Evolutionary conservation across 2,329 filamentous ascomycete genomes (phyloP), one percentile per base, ranked within the genome.

Genomic region (Exophiala mesophila): DNA sequence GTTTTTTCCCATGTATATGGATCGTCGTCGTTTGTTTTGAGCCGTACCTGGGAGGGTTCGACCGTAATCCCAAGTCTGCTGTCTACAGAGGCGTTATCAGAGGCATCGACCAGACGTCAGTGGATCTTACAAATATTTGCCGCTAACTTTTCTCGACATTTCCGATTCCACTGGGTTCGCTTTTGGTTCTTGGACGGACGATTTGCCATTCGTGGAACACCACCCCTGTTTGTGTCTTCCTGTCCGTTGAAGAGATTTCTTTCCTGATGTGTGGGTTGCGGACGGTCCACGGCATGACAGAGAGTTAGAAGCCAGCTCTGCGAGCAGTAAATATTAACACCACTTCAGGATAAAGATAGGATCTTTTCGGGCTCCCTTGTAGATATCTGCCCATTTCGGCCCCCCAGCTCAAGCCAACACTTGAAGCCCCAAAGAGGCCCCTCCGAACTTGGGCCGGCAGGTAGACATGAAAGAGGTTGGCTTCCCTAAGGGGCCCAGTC

Each of bases 301-400:
- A 40, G 13, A 32, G 33, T 32, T 40, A 20, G 37, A 40, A 32
- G 37, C 37, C 13, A 40, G 28, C 18, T 40, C 26, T 20, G 28
- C 37, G 37, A 40, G 18, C 28, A 31, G 40, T 36, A 43, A 40
- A 40, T 40, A 40, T 40, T 40, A 40, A 41, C 21, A 41, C 39
- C 13, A 41, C 39, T 41, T 36, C 15, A 35, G 39, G 39, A 41
- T 41, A 36, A 41, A 41, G 31, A 41, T 41, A 28, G 31, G 39
- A 41, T 41, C 31, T 24, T 41, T 36, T 41, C 39, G 39, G 39
- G 39, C 35, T 28, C 39, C 37, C 37, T 40, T 40, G 6, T 40
- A 40, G 17, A 5, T 40, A 40, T 40, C 37, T 40, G 21, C 37
- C 37, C 28, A 40, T 40, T 40, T 40, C 28, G 17, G 26, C 28